Conservation (phyloP, 352 stramenopile species). For the Pythium pyrilobum region DNA sequence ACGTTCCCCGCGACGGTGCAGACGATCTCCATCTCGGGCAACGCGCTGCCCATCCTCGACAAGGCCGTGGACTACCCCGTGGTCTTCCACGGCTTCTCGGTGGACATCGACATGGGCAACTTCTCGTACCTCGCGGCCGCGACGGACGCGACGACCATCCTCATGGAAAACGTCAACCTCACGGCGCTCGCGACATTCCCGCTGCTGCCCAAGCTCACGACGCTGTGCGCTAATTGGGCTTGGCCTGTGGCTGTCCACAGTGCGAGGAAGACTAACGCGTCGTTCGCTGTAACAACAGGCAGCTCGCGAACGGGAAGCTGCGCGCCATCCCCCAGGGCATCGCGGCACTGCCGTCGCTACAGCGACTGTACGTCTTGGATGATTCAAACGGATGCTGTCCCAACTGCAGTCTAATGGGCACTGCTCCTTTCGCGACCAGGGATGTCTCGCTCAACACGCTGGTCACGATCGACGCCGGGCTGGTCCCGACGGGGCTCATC, state of each 20-base stretch:
- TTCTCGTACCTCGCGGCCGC: constrained; percentile 23
- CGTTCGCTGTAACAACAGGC: not conserved
- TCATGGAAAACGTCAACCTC: constrained; percentile 38
- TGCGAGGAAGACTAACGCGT: not conserved
- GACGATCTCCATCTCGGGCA: constrained; percentile 32
- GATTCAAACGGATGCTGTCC: not conserved
- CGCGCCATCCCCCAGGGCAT: constrained; percentile 6
- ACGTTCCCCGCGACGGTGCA: constrained; percentile 24
- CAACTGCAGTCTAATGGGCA: not conserved
- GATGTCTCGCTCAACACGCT: constrained; percentile 15
- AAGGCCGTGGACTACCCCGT: constrained; percentile 25
- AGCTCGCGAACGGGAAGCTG: constrained; percentile 13
- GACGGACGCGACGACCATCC: constrained; percentile 22
- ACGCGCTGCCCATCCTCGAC: constrained; percentile 32
- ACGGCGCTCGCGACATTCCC: constrained; percentile 23
- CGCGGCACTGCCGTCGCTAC: not conserved
- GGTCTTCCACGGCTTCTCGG: constrained; percentile 17
- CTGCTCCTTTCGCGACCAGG: not conserved
- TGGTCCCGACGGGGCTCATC: constrained; percentile 2
- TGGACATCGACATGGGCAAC: constrained; percentile 17
- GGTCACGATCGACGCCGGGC: not conserved
- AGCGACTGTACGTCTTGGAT: constrained; percentile 11
- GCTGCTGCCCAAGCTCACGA: constrained; percentile 21
- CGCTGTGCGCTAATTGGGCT: constrained; percentile 13
- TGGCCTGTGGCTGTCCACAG: not conserved